These are phyloP conservation scores for Hypoxylon sp. DNA, from an alignment of 2,329 filamentous ascomycete genomes.

Conservation along the genomic window DNA sequence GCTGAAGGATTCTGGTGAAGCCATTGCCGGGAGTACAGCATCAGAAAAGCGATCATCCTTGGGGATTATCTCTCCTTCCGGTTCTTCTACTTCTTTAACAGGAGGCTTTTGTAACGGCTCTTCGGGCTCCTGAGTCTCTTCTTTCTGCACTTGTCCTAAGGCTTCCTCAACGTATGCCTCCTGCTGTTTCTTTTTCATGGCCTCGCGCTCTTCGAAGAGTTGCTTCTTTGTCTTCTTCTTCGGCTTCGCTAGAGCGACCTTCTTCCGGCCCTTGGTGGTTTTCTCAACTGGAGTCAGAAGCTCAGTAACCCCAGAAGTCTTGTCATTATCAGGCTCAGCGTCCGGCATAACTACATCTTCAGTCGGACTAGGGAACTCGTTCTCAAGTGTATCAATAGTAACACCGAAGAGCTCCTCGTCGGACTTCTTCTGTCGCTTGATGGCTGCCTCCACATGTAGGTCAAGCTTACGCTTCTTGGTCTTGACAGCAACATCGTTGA, in stretches of 20 bases:
- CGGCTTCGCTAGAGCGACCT: conserved; percentile 61
- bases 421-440: conserved; percentile 84
- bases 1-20: conserved; percentile 61
- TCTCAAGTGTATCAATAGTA: conserved; percentile 68
- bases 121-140: conserved; percentile 53
- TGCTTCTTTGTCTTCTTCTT: conserved; percentile 72
- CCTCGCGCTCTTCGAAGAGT: conserved; percentile 55
- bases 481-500: conserved; percentile 68
- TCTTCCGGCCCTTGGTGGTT: conserved; percentile 68
- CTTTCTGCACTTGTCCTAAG: conserved; percentile 56
- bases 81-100: conserved; percentile 50
- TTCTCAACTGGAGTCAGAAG: conserved; percentile 61
- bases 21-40: conserved; percentile 63
- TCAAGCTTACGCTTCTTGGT: conserved; percentile 82
- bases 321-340: conserved; percentile 63
- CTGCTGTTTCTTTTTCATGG: conserved; percentile 78
- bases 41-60: conserved; percentile 66
- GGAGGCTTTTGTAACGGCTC: conserved; percentile 49
- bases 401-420: conserved; percentile 84
- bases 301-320: conserved; percentile 62
- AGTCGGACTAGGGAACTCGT: conserved; percentile 63
- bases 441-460: conserved; percentile 75
- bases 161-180: conserved; percentile 63
- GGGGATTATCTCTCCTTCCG: conserved; percentile 52
- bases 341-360: conserved; percentile 66